Evolutionary conservation across 129 eudicot species (phyloP), one percentile per base, ranked within the genome.

Genomic region (Solidago caesia): DNA sequence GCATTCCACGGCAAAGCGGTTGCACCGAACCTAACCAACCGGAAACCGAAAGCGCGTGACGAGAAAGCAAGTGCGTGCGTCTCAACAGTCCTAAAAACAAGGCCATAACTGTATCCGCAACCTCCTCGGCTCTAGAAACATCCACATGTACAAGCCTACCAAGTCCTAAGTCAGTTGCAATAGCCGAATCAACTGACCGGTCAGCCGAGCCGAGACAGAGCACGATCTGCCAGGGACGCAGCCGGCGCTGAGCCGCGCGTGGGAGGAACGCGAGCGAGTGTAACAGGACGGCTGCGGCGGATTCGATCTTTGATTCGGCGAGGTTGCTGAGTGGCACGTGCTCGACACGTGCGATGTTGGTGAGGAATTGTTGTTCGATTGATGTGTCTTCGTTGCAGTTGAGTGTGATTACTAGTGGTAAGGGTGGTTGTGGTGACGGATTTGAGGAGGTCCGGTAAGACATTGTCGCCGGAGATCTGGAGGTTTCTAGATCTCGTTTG

Each of bases 211-310:
- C 99, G 76, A 94, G 92, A 81, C 99, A 94, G 53, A 94, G 89
- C 42, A 94, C 80, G 79, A 94, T 91, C 87, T 90, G 97, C 91
- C 91, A 85, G 6, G 99, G 91, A 8, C 96, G 91, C 79, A 94
- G 99, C 25, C 97, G 99, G 85, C 99, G 96, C 70, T 94, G 99
- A 53, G 96, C 99, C 66, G 97, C 99, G 75, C 99, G 97, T n/a
- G 99, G 99, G 68, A 94, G 97, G 77, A 90, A 94, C 21, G 93
- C 85, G 75, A 94, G 96, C 7, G 99, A 94, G 86, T 94, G 99
- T 11, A 94, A 87, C 12, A 94, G 83, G 4, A 94, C 96, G 29
- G 97, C 99, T 39, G 94, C 70, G 51, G 99, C 99, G n/a, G 92
- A 72, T 71, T 88, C 92, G 87, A 94, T 88, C 81, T 84, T 78